Base-by-base conservation (phyloP, 768 basidiomycete genomes). In the Mycena maculata region DNA sequence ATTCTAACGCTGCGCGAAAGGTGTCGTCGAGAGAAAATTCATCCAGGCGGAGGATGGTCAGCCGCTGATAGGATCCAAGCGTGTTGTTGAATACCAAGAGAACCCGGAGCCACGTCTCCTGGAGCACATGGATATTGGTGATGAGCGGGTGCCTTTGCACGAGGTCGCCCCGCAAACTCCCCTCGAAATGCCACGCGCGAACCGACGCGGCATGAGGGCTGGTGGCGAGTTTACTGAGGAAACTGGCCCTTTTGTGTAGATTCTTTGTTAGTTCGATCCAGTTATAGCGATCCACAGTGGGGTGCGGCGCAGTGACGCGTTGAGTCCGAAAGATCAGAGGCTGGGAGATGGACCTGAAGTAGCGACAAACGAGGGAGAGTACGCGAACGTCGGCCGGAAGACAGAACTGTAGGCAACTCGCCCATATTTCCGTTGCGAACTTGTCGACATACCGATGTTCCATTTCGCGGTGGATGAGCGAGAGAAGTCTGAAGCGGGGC, bases 401-500 rank as follows among this genome's bases (percentile, higher is more conserved):
- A 23, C 53, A 54, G 53, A 54, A 39, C 1, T 3, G 22, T 4
- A 38, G 39, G 25, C 53, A 54, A 6, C 7, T 39, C 10, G 39
- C n/a, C 38, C 53, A 54, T 12, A 39, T 31, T n/a, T 54, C 38
- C 2, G 53, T 54, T 8, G 53, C 36, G 9, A 52, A 41, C 30
- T 36, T 55, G 55, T 65, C 64, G 59, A 47, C 28, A 11, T 44
- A 54, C 31, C 33, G 33, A 7, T 36, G 33, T 6, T 7, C 33
- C 8, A 36, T 13, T 7, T 36, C 33, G n/a, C n/a, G n/a, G n/a
- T n/a, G n/a, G 33, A 36, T 7, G 33, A 36, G 33, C 8, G 13
- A 36, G 33, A 36, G 6, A 13, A 36, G 33, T 36, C 33, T 36
- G n/a, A n/a, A n/a, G n/a, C n/a, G n/a, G n/a, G n/a, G n/a, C n/a